phyloP scores from a whole-genome alignment of 805 yeast species.

The Candida qinlingensis region DNA sequence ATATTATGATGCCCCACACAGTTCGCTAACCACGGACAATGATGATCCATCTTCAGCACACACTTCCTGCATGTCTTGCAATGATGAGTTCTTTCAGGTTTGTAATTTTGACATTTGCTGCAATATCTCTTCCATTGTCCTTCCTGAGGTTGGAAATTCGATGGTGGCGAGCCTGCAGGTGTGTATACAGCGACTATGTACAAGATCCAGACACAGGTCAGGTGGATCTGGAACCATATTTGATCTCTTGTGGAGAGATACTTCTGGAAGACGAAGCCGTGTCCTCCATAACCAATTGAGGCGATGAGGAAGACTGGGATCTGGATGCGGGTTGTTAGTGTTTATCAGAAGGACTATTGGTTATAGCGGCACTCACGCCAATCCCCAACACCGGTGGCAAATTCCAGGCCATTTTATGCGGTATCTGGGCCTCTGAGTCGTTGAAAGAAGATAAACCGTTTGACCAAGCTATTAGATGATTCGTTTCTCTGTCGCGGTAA shows the following conservation, averaged over 20 bases:
- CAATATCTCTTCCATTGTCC: conserved; percentile 68
- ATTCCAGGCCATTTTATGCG: conserved; percentile 11
- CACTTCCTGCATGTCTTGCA: conserved; percentile 72
- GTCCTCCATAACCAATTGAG: conserved; percentile 57
- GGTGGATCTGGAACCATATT: conserved; percentile 39
- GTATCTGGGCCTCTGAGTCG: not conserved
- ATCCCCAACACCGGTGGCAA: conserved; percentile 19
- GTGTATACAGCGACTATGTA: conserved; percentile 63
- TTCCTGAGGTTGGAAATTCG: conserved; percentile 34
- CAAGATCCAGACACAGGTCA: conserved; percentile 65
- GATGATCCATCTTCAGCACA: conserved; percentile 90
- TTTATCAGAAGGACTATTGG: not conserved
- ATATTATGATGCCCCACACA: conserved; percentile 79
- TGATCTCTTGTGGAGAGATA: conserved; percentile 37
- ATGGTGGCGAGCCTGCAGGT: conserved; percentile 67
- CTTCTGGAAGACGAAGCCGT: conserved; percentile 46
- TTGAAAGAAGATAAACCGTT: not conserved
- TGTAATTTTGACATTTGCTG: conserved; percentile 60
- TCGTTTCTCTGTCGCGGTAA: too few relatives aligned
- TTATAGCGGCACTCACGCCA: conserved; percentile 10
- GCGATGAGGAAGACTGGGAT: conserved; percentile 62
- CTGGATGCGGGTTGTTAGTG: conserved; percentile 25
- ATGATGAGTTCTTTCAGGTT: conserved; percentile 85
- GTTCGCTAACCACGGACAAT: conserved; percentile 89
- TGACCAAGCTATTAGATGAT: too few relatives aligned